These are phyloP conservation scores for Sphagnum contortum DNA, from an alignment of 225 moss, liverwort and hornwort species.

Conservation along the genomic window DNA sequence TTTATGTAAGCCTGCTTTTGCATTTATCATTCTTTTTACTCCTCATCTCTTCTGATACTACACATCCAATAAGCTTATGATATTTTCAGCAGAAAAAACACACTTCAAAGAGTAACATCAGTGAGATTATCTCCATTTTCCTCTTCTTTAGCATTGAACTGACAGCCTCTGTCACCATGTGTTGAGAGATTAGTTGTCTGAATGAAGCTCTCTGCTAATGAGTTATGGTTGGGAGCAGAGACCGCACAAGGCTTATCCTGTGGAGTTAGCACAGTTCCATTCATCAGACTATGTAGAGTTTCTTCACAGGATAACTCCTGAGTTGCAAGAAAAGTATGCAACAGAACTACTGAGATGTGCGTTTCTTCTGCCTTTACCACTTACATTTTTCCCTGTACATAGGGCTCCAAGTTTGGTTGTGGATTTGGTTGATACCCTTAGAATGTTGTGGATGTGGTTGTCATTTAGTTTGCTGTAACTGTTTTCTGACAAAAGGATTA, in stretches of 20 bases:
- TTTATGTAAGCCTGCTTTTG: constrained; percentile 54
- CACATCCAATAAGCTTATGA: background rate
- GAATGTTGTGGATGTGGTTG: too few species aligned
- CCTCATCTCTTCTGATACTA: background rate
- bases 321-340: constrained; percentile 73
- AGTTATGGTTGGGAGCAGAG: constrained; percentile 32
- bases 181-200: too few species aligned
- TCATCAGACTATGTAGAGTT: constrained; percentile 95
- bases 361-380: constrained; percentile 8
- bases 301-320: constrained; percentile 78
- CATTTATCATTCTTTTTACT: background rate
- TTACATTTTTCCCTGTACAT: background rate
- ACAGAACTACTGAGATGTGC: constrained; percentile 80
- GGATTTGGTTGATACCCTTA: too few species aligned
- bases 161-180: too few species aligned
- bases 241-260: constrained; percentile 91
- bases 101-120: background rate
- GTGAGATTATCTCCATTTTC: background rate
- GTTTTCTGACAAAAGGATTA: too few species aligned
- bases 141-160: too few species aligned
- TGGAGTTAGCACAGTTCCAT: constrained; percentile 97
- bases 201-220: too few species aligned
- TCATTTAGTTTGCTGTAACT: too few species aligned
- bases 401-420: too few species aligned
- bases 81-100: background rate